A percentile compares a stretch with the other conserved stretches of the same genome.
These are phyloP conservation scores for Ogataea hybrid DNA, from an alignment of 1,139 yeast genomes.

Conservation along the genomic window DNA sequence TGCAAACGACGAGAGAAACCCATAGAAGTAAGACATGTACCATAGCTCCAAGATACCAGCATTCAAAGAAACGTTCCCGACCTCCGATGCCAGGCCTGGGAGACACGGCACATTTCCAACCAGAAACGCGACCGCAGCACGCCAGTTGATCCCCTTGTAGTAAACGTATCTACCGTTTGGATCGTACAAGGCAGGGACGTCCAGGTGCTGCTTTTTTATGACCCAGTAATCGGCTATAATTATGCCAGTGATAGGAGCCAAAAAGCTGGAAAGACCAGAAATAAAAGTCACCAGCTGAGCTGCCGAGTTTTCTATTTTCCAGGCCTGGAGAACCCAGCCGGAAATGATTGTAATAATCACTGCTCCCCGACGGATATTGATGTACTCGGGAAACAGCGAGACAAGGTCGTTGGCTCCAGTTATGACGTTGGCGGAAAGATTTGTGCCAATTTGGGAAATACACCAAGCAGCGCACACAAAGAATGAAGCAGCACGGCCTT, in stretches of 20 bases:
- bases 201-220: slow-evolving; percentile 30
- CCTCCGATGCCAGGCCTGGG: slow-evolving; percentile 36
- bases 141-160: slow-evolving; percentile 34
- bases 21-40: slow-evolving; percentile 36
- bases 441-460: slow-evolving; percentile 55
- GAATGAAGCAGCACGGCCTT: slow-evolving; percentile 54
- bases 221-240: slow-evolving; percentile 34
- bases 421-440: slow-evolving; percentile 58
- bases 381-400: slow-evolving; percentile 51
- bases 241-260: slow-evolving; percentile 36
- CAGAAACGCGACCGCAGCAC: slow-evolving; percentile 35
- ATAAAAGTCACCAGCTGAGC: slow-evolving; percentile 34
- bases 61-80: slow-evolving; percentile 23
- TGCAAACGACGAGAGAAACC: slow-evolving; percentile 27
- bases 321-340: slow-evolving; percentile 39
- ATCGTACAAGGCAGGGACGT: slow-evolving; percentile 34
- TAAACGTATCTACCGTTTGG: slow-evolving; percentile 34
- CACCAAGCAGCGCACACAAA: slow-evolving; percentile 52
- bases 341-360: slow-evolving; percentile 32
- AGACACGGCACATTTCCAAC: slow-evolving; percentile 34
- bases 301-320: slow-evolving; percentile 36
- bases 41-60: slow-evolving; percentile 33
- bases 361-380: slow-evolving; percentile 41
- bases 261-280: slow-evolving; percentile 36
- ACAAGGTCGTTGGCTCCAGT: slow-evolving; percentile 60